Evolutionary conservation across 2,329 filamentous ascomycete species (phyloP).

Genomic region (Pyrenophora graminea): DNA sequence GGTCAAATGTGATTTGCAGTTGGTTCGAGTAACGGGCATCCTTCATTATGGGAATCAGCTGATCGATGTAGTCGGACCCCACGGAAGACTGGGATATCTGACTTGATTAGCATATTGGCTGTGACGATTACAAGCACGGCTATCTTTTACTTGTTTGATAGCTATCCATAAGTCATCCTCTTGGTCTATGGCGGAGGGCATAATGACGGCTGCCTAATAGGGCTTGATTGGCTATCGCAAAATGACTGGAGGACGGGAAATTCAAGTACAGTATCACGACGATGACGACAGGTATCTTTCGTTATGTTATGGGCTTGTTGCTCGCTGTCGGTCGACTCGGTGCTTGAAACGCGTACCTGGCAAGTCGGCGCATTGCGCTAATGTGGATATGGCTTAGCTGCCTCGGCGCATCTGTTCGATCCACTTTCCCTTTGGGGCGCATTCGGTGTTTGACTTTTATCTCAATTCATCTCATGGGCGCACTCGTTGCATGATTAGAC

Average conservation of each 20-base stretch:
- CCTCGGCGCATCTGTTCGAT: slow-evolving; percentile 9
- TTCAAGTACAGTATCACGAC: background rate
- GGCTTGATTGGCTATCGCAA: background rate
- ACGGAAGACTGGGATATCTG: slow-evolving; percentile 92
- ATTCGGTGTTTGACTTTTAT: background rate
- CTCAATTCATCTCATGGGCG: no score
- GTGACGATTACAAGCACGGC: background rate
- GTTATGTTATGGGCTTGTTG: slow-evolving; percentile 11
- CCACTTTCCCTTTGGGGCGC: slow-evolving; percentile 23
- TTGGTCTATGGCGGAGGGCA: slow-evolving; percentile 48
- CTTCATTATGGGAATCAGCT: slow-evolving; percentile 90
- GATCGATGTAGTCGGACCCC: slow-evolving; percentile 92
- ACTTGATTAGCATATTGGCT: slow-evolving; percentile 14
- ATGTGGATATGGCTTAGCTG: background rate
- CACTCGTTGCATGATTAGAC: no score
- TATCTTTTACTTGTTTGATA: slow-evolving; percentile 53
- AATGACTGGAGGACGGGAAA: background rate
- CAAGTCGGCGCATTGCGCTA: slow-evolving; percentile 10
- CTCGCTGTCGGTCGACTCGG: slow-evolving; percentile 6
- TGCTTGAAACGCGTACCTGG: slow-evolving; percentile 27
- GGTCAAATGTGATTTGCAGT: slow-evolving; percentile 76
- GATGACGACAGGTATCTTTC: background rate
- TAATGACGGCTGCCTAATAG: slow-evolving; percentile 23
- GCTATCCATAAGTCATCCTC: slow-evolving; percentile 54
- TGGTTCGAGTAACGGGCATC: slow-evolving; percentile 80